Evolutionary conservation across 106 monocot genomes (phyloP), one percentile per base, ranked within the genome.

Genomic region (Dendrobium chrysotoxum): DNA sequence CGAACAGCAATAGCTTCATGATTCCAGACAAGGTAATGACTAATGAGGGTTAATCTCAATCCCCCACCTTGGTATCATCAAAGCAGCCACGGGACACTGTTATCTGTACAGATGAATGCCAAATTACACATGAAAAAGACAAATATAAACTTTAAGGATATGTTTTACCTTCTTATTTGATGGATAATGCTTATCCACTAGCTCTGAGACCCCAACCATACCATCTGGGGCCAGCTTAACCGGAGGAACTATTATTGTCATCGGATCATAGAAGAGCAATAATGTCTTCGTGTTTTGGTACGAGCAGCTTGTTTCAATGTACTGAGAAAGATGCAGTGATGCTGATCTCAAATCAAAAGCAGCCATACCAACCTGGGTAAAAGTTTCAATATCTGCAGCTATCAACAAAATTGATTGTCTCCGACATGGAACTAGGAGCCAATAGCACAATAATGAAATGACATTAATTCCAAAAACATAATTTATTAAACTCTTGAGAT

Each of bases 301-400:
- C n/a, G 95, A 91, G 78, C 88, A 85, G 78, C 95, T 99, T n/a
- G 99, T 95, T 83, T 99, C 99, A 70, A 95, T 99, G 79, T 91
- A 99, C 47, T 99, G 99, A 74, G 93, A 99, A 73, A 99, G 95
- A 84, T 99, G 99, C 39, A 99, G 81, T 50, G 93, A 90, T 45
- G 95, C 99, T 0, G 99, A 93, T 82, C 95, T 90, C 90, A 99
- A 88, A 82, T 95, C 95, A 91, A 99, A 93, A 30, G 99, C 95
- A 76, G 99, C 95, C 46, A 99, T 91, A 78, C 99, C 95, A 81
- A 99, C 99, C 99, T 99, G 78, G 55, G 86, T 47, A 31, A 11
- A 75, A 70, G 12, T 38, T 55, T 70, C 11, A 54, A n/a, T 26
- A 28, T 46, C 50, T 68, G 30, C 6, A 9, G 11, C 28, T 31